Evolutionary conservation across 306 rosid genomes (phyloP), one percentile per base, ranked within the genome.

Genomic region (Corylus avellana): DNA sequence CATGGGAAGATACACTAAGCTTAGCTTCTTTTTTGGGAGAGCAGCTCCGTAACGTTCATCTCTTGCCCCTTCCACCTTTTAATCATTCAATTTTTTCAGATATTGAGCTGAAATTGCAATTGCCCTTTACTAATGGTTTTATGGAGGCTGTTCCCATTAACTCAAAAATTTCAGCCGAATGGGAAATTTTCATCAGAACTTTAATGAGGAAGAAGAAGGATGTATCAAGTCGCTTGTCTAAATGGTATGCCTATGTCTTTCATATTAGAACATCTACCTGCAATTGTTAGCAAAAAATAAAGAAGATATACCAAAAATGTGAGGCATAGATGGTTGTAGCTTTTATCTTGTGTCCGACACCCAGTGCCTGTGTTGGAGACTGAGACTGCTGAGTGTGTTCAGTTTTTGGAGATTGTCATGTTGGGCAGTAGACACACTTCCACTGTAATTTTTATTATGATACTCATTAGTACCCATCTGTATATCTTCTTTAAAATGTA

Each of bases 11-110:
- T 79, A 75, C 72, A 57, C 84, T 90, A 74, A 85, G 74, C 83
- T 80, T 95, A 76, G 98, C 98, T 78, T 90, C 97, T 64, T 95
- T 95, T 80, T 73, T 93, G 79, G 99, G 97, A 22, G 96, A 91
- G 87, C 96, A 91, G 85, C 84, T 95, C 68, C 83, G 79, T 67
- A 82, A 88, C 75, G 89, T 95, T 79, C 99, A 95, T 86, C 97
- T 95, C 84, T 83, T 95, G 90, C 92, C 95, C 57, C 88, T 54
- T 74, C 98, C 98, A 77, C 87, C 93, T 74, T 29, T 83, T 48
- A 81, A 70, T 75, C 17, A 72, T 86, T 83, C 86, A 70, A 82
- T 48, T 78, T 78, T 75, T 59, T 63, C 88, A 20, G 81, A 87
- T 75, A 59, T 81, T 74, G 85, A 84, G 73, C 81, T 17, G 56